Conservation (phyloP, 495 filamentous ascomycete species). For the Aspergillus coremiiformis region DNA sequence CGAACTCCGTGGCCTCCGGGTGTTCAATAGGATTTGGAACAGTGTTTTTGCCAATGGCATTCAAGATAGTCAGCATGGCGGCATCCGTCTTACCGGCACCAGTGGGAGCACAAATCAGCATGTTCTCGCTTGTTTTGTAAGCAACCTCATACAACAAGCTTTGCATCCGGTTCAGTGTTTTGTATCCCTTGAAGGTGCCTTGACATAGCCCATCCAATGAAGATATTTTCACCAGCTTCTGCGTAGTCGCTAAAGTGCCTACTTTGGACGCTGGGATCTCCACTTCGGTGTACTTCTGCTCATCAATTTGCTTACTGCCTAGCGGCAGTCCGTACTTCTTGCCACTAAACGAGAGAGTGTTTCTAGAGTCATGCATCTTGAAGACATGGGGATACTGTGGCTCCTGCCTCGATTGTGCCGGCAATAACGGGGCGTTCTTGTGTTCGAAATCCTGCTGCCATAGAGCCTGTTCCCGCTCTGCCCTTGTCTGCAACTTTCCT, state of each 20-base stretch:
- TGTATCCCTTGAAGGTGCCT: slow-evolving; percentile 92
- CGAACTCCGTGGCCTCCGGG: slow-evolving; percentile 66
- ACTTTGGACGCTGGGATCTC: slow-evolving; percentile 73
- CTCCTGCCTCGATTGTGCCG: slow-evolving; percentile 52
- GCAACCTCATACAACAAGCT: slow-evolving; percentile 92
- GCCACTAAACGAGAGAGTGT: slow-evolving; percentile 67
- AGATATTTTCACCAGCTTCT: slow-evolving; percentile 67
- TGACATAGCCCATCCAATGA: slow-evolving; percentile 85
- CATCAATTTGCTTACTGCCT: slow-evolving; percentile 53
- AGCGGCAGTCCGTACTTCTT: slow-evolving; percentile 67
- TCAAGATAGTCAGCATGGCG: slow-evolving; percentile 91
- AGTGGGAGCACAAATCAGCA: slow-evolving; percentile 97
- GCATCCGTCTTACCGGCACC: slow-evolving; percentile 99
- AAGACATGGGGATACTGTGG: slow-evolving; percentile 89
- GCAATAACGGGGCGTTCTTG: slow-evolving; percentile 63
- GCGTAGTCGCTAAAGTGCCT: slow-evolving; percentile 60
- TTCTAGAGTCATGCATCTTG: slow-evolving; percentile 69
- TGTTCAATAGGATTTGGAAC: slow-evolving; percentile 68
- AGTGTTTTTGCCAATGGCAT: slow-evolving; percentile 78
- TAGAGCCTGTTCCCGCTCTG: slow-evolving; percentile 70
- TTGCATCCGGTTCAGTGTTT: slow-evolving; percentile 93
- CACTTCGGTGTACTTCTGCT: slow-evolving; percentile 79
- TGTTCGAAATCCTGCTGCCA: slow-evolving; percentile 70
- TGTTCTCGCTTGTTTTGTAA: slow-evolving; percentile 93
- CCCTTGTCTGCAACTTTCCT: slow-evolving; percentile 58